Conservation (phyloP, 2,329 filamentous ascomycete genomes). For the Ploettnerulaceae sp. region DNA sequence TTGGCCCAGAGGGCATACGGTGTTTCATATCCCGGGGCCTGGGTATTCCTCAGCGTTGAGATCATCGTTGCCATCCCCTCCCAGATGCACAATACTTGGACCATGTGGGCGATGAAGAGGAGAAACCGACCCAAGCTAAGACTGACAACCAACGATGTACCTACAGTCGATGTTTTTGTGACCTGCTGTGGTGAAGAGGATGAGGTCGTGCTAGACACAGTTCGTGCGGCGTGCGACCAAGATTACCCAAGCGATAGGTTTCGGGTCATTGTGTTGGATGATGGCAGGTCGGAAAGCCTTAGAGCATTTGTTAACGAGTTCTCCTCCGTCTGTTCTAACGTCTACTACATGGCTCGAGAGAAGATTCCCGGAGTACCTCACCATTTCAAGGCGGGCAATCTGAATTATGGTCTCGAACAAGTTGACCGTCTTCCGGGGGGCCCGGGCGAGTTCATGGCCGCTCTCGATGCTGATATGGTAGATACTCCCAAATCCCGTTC, state of each 20-base stretch:
- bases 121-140: conserved; percentile 49
- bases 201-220: conserved; percentile 50
- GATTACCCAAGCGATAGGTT: conserved; percentile 49
- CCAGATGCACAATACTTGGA: conserved; percentile 17
- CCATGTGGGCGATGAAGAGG: conserved; percentile 37
- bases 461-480: conserved; percentile 60
- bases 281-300: conserved; percentile 43
- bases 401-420: conserved; percentile 40
- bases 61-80: conserved; percentile 38
- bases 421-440: conserved; percentile 43
- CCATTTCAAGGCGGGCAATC: conserved; percentile 61
- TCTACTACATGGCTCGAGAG: conserved; percentile 47
- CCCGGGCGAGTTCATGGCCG: conserved; percentile 54
- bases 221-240: conserved; percentile 46
- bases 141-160: conserved; percentile 37
- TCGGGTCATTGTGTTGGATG: conserved; percentile 50
- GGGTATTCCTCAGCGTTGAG: conserved; percentile 53
- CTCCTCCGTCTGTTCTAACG: conserved; percentile 38
- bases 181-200: conserved; percentile 52
- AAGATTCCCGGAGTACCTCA: conserved; percentile 45
- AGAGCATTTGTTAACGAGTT: conserved; percentile 35
- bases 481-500: not conserved
- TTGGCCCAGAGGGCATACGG: conserved; percentile 41
- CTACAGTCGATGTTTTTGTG: conserved; percentile 50
- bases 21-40: conserved; percentile 44